Evolutionary conservation across 495 filamentous ascomycete genomes (phyloP).

Genomic region (Bacidia gigantensis): DNA sequence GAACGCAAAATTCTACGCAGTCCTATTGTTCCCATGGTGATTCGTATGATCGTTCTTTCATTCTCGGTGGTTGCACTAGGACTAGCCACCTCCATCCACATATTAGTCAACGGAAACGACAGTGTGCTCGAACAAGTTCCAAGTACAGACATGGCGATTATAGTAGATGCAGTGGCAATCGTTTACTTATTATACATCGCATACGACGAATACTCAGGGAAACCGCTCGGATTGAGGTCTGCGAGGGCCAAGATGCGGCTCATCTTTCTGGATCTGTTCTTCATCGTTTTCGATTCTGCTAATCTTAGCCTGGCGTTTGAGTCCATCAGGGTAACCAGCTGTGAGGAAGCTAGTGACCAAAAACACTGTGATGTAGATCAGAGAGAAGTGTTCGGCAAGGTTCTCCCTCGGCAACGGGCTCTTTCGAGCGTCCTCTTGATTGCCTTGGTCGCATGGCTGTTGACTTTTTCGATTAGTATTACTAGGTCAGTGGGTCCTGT

Average conservation of each 20-base stretch:
- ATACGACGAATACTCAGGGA: constrained; percentile 89
- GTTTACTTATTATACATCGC: constrained; percentile 88
- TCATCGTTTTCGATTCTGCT: constrained; percentile 90
- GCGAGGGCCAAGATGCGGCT: constrained; percentile 74
- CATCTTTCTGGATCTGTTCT: constrained; percentile 81
- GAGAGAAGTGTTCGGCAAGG: constrained; percentile 22
- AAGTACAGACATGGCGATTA: constrained; percentile 77
- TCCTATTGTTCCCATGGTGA: constrained; percentile 70
- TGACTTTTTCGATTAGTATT: constrained; percentile 79
- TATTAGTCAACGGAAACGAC: constrained; percentile 29
- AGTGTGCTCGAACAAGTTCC: constrained; percentile 26
- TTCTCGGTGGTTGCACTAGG: constrained; percentile 75
- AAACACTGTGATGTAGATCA: constrained; percentile 24
- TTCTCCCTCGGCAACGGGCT: constrained; percentile 60
- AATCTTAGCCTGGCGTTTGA: constrained; percentile 84
- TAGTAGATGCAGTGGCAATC: constrained; percentile 77
- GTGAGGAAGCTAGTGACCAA: constrained; percentile 31
- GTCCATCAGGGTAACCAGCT: constrained; percentile 61
- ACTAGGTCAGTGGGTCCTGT: constrained; percentile 43
- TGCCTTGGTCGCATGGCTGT: constrained; percentile 74
- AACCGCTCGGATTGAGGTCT: constrained; percentile 75
- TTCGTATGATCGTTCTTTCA: constrained; percentile 68
- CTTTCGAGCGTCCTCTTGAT: constrained; percentile 70
- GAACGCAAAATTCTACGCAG: constrained; percentile 53
- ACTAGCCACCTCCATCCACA: constrained; percentile 60